A percentile compares a stretch with the other conserved stretches of the same genome.
Conservation (phyloP, 169 alveolate genomes). For the Babesia caballi region DNA sequence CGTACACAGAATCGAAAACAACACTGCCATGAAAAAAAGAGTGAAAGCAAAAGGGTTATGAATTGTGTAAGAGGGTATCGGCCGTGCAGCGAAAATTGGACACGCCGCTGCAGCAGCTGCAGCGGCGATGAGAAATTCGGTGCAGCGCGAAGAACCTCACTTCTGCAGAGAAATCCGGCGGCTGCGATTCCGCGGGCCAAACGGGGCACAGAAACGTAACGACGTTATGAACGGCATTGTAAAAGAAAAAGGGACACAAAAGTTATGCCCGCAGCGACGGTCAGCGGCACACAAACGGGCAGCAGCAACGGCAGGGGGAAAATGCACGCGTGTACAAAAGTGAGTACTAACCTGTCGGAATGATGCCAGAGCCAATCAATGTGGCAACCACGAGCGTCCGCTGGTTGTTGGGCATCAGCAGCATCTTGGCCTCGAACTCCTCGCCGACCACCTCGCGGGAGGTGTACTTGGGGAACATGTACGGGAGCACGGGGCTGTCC, state of each 20-base stretch:
- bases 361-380: constrained; percentile 33
- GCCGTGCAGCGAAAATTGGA: background rate
- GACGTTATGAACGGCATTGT: too few species aligned
- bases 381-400: constrained; percentile 51
- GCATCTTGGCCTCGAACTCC: constrained; percentile 55
- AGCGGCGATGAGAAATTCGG: constrained; percentile 18
- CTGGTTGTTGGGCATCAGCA: constrained; percentile 38
- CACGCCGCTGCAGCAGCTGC: background rate
- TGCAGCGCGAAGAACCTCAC: constrained; percentile 11
- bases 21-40: background rate
- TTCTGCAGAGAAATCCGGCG: background rate
- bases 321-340: background rate
- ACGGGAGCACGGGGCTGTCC: constrained; percentile 34
- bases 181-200: too few species aligned
- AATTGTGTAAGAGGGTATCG: background rate
- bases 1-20: background rate
- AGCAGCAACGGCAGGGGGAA: background rate
- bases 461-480: constrained; percentile 62
- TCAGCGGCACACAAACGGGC: background rate
- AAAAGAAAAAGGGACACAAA: too few species aligned
- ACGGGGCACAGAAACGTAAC: background rate
- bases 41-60: too few species aligned
- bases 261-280: background rate
- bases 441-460: constrained; percentile 49
- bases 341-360: constrained; percentile 6